Evolutionary conservation across 768 basidiomycete species (phyloP).

Genomic region (Hericium coralloides): DNA sequence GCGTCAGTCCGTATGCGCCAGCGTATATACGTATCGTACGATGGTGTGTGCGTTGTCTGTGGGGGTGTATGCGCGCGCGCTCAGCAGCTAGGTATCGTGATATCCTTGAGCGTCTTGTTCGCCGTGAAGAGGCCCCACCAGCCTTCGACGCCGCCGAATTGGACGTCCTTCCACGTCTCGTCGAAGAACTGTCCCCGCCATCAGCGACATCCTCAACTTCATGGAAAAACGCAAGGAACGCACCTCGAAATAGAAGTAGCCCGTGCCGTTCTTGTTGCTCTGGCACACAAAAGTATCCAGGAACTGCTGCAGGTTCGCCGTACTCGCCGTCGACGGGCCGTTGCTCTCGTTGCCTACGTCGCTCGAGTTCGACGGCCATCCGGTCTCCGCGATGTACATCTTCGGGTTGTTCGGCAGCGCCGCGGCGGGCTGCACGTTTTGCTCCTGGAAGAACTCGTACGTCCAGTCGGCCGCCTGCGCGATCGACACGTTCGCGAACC

Average conservation of each 20-base stretch:
- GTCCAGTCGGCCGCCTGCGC: conserved; percentile 76
- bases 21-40: background rate
- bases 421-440: conserved; percentile 51
- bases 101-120: conserved; percentile 53
- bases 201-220: background rate
- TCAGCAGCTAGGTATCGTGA: conserved; percentile 57
- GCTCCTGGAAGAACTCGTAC: conserved; percentile 59
- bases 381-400: conserved; percentile 94
- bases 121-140: conserved; percentile 55
- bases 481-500: conserved; percentile 80
- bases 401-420: conserved; percentile 58
- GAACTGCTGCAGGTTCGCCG: conserved; percentile 66
- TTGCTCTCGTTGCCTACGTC: conserved; percentile 49
- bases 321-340: conserved; percentile 58
- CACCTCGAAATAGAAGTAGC: conserved; percentile 80
- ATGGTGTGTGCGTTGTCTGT: conserved; percentile 10
- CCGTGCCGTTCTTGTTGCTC: conserved; percentile 72
- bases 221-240: background rate
- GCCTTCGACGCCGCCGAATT: conserved; percentile 77
- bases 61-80: background rate
- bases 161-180: conserved; percentile 67
- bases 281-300: conserved; percentile 82
- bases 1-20: background rate
- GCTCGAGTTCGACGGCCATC: conserved; percentile 72
- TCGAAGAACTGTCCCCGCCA: conserved; percentile 41